These are phyloP conservation scores for Yamadazyma atlantica DNA, from an alignment of 1,139 yeast species.

Conservation along the genomic window DNA sequence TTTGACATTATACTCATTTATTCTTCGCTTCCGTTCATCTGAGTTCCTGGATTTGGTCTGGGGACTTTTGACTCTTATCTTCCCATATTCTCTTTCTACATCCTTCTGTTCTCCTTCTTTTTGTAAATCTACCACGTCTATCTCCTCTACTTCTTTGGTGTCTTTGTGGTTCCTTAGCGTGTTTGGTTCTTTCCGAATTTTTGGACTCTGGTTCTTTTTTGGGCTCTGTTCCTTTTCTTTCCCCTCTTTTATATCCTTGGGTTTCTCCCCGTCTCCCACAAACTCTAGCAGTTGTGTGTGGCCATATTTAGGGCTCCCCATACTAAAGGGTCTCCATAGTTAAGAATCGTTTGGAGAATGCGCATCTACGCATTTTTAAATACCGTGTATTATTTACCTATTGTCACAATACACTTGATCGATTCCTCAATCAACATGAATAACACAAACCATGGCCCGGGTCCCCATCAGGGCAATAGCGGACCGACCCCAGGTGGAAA, in stretches of 20 bases:
- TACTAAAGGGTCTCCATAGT: neutral
- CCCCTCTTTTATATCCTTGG: no score
- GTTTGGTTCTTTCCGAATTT: no score
- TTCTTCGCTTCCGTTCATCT: slow-evolving; percentile 27
- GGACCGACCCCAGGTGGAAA: neutral
- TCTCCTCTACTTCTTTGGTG: neutral
- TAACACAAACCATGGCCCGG: neutral
- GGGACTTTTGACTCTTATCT: slow-evolving; percentile 10
- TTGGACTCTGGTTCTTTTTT: no score
- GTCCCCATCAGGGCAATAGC: neutral
- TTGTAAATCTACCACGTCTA: neutral
- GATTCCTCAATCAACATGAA: neutral
- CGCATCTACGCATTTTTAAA: slow-evolving; percentile 1
- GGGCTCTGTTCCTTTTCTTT: no score
- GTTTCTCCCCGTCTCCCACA: neutral
- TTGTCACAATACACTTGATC: neutral
- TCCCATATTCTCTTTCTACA: neutral
- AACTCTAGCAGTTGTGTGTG: neutral
- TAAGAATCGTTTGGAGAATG: neutral
- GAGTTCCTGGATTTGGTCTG: slow-evolving; percentile 18
- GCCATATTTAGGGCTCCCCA: neutral
- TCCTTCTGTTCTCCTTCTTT: neutral
- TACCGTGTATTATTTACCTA: neutral
- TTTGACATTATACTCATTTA: slow-evolving; percentile 26
- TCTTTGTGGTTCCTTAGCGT: neutral